Base-by-base conservation (phyloP, 768 basidiomycete genomes). In the Sporobolomyces phaffii region DNA sequence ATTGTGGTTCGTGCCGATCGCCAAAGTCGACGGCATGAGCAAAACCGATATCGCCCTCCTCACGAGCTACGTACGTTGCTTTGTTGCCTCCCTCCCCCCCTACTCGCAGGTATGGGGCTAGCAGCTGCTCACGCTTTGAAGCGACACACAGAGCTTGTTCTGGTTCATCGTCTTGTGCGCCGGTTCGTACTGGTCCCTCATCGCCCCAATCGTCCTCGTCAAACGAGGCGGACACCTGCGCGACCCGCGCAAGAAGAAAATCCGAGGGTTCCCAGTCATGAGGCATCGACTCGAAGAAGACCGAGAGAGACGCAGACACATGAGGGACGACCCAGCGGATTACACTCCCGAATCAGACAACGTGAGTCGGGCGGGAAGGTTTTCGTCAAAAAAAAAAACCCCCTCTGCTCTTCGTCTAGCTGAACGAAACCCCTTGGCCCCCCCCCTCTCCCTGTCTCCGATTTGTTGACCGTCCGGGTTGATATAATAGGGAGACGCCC, bases 181-280 rank as follows among this genome's bases (percentile, higher is more conserved):
- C 22, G 68, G 68, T 0, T 61, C 68, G 10, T 69, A 69, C 43
- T 69, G 68, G 68, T 61, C 63, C 9, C 49, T 65, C 5, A 61
- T 64, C 47, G 68, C 68, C 5, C 68, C 68, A 1, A 36, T 56
- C 15, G 45, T 69, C 2, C 54, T 69, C 17, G 36, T 51, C 20
- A 45, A 38, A 22, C n/a, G 54, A 8, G 68, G 68, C 4, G 66
- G 66, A 2, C 56, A 68, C 26, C 36, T 68, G 20, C 47, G 66
- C 41, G 66, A 68, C 50, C 66, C 66, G 34, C 20, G 38, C 2
- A 52, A 51, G 63, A 57, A 49, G 36, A 69, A 64, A 31, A 60
- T 54, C 33, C 28, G 49, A 28, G 59, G 59, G 5, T 58, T 44
- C 41, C 34, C 41, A 2, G 31, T 47, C 43, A 22, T 34, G 20